Conservation (phyloP, 257 asterid species). For the Solanum corneliomulleri region DNA sequence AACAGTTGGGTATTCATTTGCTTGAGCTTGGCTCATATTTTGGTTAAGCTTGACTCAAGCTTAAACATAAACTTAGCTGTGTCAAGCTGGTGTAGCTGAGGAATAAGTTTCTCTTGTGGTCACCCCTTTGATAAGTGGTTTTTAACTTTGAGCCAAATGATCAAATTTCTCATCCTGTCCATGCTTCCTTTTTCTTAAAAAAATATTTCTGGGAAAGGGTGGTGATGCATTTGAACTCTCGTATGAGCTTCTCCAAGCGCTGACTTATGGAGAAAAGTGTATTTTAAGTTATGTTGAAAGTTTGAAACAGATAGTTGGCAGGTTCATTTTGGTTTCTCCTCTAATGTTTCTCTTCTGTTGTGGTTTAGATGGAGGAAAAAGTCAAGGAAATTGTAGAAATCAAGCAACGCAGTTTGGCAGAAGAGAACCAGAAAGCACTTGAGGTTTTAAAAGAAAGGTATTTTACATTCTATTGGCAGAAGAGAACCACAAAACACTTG, state of each 20-base stretch:
- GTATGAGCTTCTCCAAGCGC: not conserved
- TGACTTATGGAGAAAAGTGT: not conserved
- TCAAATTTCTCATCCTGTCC: not conserved
- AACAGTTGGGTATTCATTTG: not conserved
- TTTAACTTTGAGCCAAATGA: not conserved
- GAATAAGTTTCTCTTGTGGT: not conserved
- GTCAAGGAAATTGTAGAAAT: conserved; percentile 97
- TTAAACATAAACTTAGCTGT: not conserved
- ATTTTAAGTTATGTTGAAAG: not conserved
- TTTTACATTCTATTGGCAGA: not conserved
- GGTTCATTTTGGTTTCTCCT: not conserved
- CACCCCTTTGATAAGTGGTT: not conserved
- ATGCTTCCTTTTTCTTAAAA: not conserved
- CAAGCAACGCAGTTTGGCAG: conserved; percentile 96
- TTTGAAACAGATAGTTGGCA: not conserved
- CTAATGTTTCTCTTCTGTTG: not conserved
- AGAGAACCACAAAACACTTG: not conserved
- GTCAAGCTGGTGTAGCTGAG: not conserved
- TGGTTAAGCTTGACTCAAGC: not conserved
- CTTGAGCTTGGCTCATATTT: not conserved
- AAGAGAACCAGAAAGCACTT: conserved; percentile 94
- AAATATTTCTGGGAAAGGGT: not conserved
- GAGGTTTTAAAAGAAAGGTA: conserved; percentile 95
- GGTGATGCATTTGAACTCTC: not conserved
- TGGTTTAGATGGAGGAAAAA: conserved; percentile 87